These are phyloP conservation scores for Cercospora citrullina DNA, from an alignment of 2,329 filamentous ascomycete species.

Conservation along the genomic window DNA sequence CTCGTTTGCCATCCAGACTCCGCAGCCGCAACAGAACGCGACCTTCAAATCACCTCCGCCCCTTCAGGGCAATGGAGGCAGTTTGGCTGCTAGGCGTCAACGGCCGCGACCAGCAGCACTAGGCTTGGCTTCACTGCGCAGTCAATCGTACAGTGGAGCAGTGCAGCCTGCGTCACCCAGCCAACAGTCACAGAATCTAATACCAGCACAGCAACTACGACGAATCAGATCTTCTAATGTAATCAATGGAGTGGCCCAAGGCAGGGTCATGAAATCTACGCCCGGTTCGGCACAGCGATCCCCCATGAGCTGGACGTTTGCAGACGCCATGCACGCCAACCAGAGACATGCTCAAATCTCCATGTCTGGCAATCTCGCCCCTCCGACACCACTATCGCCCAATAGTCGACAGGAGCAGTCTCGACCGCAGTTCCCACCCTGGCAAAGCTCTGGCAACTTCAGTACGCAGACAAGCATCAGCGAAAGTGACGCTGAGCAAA, in stretches of 20 bases:
- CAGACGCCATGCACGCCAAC: conserved; percentile 48
- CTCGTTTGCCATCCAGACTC: conserved; percentile 38
- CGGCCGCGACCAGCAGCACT: conserved; percentile 45
- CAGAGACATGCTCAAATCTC: conserved; percentile 39
- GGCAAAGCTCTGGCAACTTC: conserved; percentile 41
- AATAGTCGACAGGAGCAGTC: conserved; percentile 32
- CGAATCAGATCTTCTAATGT: conserved; percentile 52
- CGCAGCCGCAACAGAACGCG: conserved; percentile 33
- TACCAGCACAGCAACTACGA: conserved; percentile 64
- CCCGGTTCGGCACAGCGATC: conserved; percentile 51
- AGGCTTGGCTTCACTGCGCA: conserved; percentile 45
- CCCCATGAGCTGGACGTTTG: conserved; percentile 48
- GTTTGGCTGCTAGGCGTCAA: conserved; percentile 44
- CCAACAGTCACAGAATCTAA: conserved; percentile 60
- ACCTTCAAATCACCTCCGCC: conserved; percentile 42
- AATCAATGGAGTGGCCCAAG: conserved; percentile 44
- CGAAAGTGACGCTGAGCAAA: conserved; percentile 40
- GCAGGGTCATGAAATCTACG: conserved; percentile 50
- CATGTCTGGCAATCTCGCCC: conserved; percentile 45
- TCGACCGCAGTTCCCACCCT: conserved; percentile 40
- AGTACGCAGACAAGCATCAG: conserved; percentile 45
- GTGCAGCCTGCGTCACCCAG: conserved; percentile 45
- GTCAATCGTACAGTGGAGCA: conserved; percentile 41
- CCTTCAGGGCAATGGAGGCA: conserved; percentile 33
- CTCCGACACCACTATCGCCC: conserved; percentile 52